Base-by-base conservation (phyloP, 192 early-diverging fungal genomes). In the Coemansia sp. region DNA sequence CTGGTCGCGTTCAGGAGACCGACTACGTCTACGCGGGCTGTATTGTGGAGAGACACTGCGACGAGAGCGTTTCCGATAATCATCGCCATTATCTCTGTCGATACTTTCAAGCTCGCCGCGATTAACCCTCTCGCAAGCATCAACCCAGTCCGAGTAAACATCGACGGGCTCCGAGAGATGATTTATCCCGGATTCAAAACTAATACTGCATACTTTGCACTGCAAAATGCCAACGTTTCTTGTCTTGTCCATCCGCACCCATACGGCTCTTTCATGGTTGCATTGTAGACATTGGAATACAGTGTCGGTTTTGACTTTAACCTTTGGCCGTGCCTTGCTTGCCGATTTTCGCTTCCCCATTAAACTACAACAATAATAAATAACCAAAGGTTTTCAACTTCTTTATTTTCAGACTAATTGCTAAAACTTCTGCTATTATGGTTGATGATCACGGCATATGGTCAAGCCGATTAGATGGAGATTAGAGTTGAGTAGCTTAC, bases 91-190 rank as follows among this genome's bases (percentile, higher is more conserved):
- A 6, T 18, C 11, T 1, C 11, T 16, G n/a, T 9, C 40, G 40
- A 21, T 59, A 37, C 11, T 28, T 23, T 12, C 39, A 26, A 6
- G 16, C 16, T 26, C 30, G 13, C 19, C 31, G 7, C 43, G 54
- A 33, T 56, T 48, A 31, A 80, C 81, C 37, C 83, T 78, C 49
- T 92, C 90, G 56, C 84, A 86, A 1, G 88, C 83, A 73, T 96
- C 94, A 23, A 97, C 81, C 93, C 93, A 97, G 31, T 87, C 89
- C 23, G 81, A 81, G 53, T 97, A 97, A 9, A 97, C 90, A 68
- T 97, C 94, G 12, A 94, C 84, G 6, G 91, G 81, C 38, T 88
- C 87, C 50, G 81, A 82, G 9, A 97, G 72, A 37, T 59, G 52
- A 59, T 83, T 89, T 53, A 91, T 87, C 6, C 74, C 70, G 11